These are phyloP conservation scores for Solanum chacoense DNA, from an alignment of 305 asterid genomes.

Conservation along the genomic window DNA sequence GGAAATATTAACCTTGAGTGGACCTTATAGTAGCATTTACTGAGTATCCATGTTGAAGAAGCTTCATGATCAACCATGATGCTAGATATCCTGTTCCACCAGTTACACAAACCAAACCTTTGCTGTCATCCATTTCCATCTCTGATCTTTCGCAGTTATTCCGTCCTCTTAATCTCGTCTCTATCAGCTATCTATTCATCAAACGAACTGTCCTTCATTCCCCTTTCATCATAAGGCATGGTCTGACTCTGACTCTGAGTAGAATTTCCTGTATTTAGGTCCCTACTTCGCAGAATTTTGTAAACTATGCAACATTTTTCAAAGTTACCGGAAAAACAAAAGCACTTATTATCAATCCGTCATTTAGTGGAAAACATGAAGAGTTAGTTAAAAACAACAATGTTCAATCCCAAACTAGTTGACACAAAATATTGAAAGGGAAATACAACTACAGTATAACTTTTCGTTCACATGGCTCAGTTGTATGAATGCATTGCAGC, in stretches of 20 bases:
- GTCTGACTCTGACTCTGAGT: not conserved
- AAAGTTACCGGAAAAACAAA: not conserved
- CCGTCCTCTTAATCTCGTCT: not conserved
- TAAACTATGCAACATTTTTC: not conserved
- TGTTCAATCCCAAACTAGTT: not conserved
- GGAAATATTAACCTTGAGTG: constrained; percentile 8
- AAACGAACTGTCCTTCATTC: not conserved
- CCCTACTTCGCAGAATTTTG: not conserved
- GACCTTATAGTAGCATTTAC: not conserved
- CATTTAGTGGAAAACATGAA: not conserved
- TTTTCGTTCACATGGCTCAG: not conserved
- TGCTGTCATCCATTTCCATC: not conserved
- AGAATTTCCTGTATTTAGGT: not conserved
- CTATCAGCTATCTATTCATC: not conserved
- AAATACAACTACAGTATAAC: not conserved
- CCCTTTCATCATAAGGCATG: not conserved
- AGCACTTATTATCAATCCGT: not conserved
- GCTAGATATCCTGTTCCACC: constrained; percentile 64
- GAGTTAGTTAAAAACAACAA: not conserved
- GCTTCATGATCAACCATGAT: constrained; percentile 47
- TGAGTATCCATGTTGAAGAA: constrained; percentile 10
- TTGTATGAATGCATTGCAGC: not conserved
- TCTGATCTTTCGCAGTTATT: not conserved
- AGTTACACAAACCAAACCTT: constrained; percentile 47
- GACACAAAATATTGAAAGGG: not conserved